A percentile compares a stretch with the other conserved stretches of the same genome.
These are phyloP conservation scores for Penicillium sp. DNA, from an alignment of 2,329 filamentous ascomycete genomes.

Conservation along the genomic window DNA sequence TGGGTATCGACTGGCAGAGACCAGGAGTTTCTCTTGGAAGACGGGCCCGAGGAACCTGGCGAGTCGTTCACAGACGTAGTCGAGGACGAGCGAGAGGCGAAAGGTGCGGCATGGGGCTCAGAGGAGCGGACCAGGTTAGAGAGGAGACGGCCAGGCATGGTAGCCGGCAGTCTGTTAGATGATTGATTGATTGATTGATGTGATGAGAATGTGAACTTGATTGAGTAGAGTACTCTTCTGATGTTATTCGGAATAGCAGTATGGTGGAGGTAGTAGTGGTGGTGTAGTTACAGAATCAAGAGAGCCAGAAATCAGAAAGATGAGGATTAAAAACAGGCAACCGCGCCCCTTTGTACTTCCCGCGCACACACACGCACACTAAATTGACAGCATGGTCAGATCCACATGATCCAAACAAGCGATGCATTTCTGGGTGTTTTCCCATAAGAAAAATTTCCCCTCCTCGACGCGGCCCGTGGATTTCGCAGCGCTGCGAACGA, in stretches of 20 bases:
- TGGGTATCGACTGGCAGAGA: constrained; percentile 25
- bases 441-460: neutral
- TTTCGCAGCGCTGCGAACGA: no score
- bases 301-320: no score
- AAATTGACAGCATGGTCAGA: neutral
- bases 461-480: neutral
- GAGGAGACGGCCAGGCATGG: constrained; percentile 39
- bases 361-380: neutral
- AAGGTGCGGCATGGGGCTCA: constrained; percentile 24
- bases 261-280: no score
- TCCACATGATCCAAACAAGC: neutral
- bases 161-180: neutral
- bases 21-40: constrained; percentile 25
- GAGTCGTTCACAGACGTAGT: constrained; percentile 35
- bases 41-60: neutral
- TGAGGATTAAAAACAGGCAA: neutral
- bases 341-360: neutral
- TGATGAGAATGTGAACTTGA: neutral
- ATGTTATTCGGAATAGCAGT: no score
- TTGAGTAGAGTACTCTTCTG: neutral
- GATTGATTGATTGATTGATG: neutral
- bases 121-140: constrained; percentile 35
- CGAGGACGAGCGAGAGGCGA: constrained; percentile 34
- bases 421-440: neutral
- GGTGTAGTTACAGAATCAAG: neutral